Evolutionary conservation across 2,329 filamentous ascomycete genomes (phyloP).

Genomic region (Keithomyces neogunnii): DNA sequence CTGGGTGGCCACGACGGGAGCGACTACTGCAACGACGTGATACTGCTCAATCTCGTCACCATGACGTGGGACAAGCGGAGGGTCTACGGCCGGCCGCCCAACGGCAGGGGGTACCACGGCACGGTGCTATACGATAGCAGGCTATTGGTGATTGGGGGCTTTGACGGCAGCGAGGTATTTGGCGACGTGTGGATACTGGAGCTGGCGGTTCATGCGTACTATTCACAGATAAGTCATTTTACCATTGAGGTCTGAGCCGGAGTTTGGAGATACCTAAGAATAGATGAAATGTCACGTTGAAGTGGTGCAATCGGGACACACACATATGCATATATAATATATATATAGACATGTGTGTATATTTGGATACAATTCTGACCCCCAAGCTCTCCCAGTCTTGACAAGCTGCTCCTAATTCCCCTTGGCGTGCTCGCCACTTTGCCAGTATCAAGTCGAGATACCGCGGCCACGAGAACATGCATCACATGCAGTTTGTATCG

Average conservation of each 20-base stretch:
- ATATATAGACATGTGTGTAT: too few species aligned
- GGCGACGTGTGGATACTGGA: constrained; percentile 60
- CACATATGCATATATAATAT: too few species aligned
- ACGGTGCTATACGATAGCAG: constrained; percentile 58
- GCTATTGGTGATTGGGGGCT: constrained; percentile 56
- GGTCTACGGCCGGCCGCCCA: constrained; percentile 55
- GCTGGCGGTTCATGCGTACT: constrained; percentile 62
- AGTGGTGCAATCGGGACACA: too few species aligned
- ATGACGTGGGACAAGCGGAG: constrained; percentile 65
- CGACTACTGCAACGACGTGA: constrained; percentile 61
- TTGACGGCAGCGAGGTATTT: constrained; percentile 60
- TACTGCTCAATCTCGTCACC: constrained; percentile 61
- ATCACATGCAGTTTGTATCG: too few species aligned
- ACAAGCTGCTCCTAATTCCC: too few species aligned
- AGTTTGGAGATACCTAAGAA: too few species aligned
- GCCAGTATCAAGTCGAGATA: too few species aligned
- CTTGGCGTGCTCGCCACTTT: too few species aligned
- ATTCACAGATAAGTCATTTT: constrained; percentile 66
- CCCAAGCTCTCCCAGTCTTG: too few species aligned
- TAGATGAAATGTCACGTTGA: too few species aligned
- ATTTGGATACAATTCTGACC: too few species aligned
- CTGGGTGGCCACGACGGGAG: constrained; percentile 62
- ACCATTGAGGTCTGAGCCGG: constrained; percentile 51
- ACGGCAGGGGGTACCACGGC: constrained; percentile 58
- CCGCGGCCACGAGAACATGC: too few species aligned